Percentiles rank a stretch among this genome's conserved stretches.
phyloP scores from a whole-genome alignment of 2,329 filamentous ascomycete species.

The Ophiocordyceps robertsii region DNA sequence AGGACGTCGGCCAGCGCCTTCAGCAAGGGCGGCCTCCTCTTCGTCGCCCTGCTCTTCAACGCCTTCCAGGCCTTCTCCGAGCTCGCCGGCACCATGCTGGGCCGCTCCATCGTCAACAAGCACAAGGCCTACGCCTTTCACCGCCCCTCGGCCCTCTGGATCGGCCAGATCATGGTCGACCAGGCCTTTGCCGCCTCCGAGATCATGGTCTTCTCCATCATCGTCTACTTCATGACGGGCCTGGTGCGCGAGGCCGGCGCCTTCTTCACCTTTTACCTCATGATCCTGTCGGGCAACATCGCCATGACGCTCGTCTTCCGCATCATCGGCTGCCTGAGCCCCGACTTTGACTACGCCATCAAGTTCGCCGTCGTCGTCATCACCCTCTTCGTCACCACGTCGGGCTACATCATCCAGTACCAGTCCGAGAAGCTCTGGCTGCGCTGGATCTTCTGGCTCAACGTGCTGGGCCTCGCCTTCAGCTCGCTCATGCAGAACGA shows the following conservation, averaged over 20 bases:
- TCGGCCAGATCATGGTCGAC: conserved; percentile 72
- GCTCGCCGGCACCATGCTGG: conserved; percentile 60
- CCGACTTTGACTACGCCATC: conserved; percentile 75
- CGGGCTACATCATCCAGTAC: conserved; percentile 75
- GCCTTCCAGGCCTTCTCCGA: conserved; percentile 80
- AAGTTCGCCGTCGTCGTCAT: conserved; percentile 71
- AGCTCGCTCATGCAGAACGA: conserved; percentile 77
- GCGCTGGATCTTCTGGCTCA: conserved; percentile 70
- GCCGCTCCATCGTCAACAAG: conserved; percentile 67
- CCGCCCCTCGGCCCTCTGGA: conserved; percentile 68
- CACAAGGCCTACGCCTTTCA: conserved; percentile 76
- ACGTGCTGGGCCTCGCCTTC: conserved; percentile 62
- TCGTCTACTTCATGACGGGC: conserved; percentile 69
- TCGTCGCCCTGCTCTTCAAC: conserved; percentile 71
- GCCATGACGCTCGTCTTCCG: conserved; percentile 69
- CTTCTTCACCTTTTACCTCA: conserved; percentile 65
- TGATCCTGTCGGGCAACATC: conserved; percentile 56
- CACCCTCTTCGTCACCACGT: conserved; percentile 68
- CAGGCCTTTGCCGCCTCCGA: conserved; percentile 57
- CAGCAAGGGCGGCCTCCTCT: conserved; percentile 68
- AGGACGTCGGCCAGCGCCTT: conserved; percentile 58
- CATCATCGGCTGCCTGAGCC: conserved; percentile 59
- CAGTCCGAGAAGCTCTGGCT: conserved; percentile 62
- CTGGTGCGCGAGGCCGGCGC: conserved; percentile 56
- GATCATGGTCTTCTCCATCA: conserved; percentile 59